These are phyloP conservation scores for Paxillus rubicundulus DNA, from an alignment of 768 basidiomycete genomes.

Conservation along the genomic window DNA sequence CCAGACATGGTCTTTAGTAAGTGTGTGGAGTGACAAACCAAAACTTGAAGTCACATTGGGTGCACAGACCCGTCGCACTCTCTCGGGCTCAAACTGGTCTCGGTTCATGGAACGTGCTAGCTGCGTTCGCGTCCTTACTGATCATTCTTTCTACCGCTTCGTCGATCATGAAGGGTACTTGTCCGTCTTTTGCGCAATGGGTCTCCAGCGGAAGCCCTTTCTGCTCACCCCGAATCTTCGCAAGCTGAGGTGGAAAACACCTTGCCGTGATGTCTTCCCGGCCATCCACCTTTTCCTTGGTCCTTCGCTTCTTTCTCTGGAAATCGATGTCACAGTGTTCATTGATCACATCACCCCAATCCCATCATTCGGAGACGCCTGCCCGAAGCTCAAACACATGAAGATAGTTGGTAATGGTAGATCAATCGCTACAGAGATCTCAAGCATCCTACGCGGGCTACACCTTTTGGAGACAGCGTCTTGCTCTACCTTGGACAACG, in stretches of 20 bases:
- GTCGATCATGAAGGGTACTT: not conserved
- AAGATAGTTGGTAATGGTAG: slow-evolving; percentile 24
- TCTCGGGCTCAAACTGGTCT: slow-evolving; percentile 18
- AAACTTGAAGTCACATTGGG: not conserved
- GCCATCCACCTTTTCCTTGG: slow-evolving; percentile 22
- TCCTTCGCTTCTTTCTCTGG: slow-evolving; percentile 19
- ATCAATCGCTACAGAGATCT: slow-evolving; percentile 10
- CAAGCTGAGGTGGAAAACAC: slow-evolving; percentile 16
- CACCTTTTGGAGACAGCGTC: slow-evolving; percentile 12
- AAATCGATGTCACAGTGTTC: slow-evolving; percentile 21
- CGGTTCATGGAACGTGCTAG: slow-evolving; percentile 16
- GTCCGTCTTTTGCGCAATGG: slow-evolving; percentile 15
- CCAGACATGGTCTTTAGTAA: slow-evolving; percentile 20
- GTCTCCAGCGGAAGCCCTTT: slow-evolving; percentile 11
- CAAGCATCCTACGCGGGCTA: slow-evolving; percentile 12
- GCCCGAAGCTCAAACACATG: slow-evolving; percentile 16
- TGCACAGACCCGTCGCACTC: slow-evolving; percentile 15
- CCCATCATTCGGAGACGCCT: slow-evolving; percentile 12
- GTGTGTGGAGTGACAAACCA: not conserved
- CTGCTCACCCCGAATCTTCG: slow-evolving; percentile 25
- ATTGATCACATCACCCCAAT: slow-evolving; percentile 4
- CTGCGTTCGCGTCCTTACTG: slow-evolving; percentile 14
- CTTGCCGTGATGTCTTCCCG: not conserved
- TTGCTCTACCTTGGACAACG: slow-evolving; percentile 20
- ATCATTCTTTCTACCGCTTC: not conserved